Base-by-base conservation (phyloP, 257 asterid species). In the Solanum raphanifolium region DNA sequence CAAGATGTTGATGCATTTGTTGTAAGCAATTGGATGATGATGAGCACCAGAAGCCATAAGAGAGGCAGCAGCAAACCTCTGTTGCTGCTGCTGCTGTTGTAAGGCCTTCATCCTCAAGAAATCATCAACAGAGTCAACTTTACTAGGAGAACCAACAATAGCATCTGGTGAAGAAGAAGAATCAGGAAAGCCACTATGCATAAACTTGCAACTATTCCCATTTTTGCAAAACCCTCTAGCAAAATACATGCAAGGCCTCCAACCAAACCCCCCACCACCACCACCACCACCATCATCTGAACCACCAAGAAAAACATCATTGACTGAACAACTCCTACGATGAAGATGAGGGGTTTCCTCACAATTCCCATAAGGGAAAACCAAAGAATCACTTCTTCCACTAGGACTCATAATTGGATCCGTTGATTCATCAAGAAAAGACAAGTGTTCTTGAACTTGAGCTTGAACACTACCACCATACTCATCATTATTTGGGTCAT, bases 161-260 rank as follows among this genome's bases (percentile, higher is more conserved):
- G 16, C 87, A 39, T 46, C 88, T 0, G 79, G 27, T 12, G 79
- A 65, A 48, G 72, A 39, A 60, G 74, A 27, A 86, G 82, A 71
- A 43, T 78, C 88, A 35, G 83, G 88, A 60, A 87, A 88, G 8
- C 90, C 90, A 84, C 90, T 72, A 41, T 96, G 98, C 87, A 89
- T 29, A 88, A 96, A 96, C 90, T 94, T 95, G 35, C 98, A 96
- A 87, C 86, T 87, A 32, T 85, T 88, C 0, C 98, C 99, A 46
- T 96, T 94, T 90, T 96, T 95, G 88, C 98, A 94, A 66, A 94
- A 93, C 13, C 99, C 99, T 76, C 94, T 92, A 0, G 98, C 95
- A 65, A 60, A 96, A 90, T 96, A 96, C 94, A 94, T 90, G 93
- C 99, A 96, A 27, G 98, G 99, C 88, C 95, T 91, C 98, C 98